Evolutionary conservation across 179 eudicot species (phyloP).

Genomic region (Gypsophila paniculata): DNA sequence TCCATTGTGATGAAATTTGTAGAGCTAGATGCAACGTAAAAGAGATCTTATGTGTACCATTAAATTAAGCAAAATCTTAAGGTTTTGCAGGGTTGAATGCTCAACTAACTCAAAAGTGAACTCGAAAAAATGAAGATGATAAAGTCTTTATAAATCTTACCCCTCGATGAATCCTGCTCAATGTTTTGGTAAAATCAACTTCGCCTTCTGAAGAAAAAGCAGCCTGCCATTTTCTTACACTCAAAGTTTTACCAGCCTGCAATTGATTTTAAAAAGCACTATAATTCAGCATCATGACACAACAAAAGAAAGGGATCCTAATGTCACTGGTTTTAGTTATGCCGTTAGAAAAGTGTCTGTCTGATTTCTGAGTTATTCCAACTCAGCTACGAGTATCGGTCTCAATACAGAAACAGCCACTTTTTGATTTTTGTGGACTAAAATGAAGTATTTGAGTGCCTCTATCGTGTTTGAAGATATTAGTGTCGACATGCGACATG

Average conservation of each 20-base stretch:
- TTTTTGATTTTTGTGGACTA: too few relatives aligned
- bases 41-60: too few relatives aligned
- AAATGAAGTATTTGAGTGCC: too few relatives aligned
- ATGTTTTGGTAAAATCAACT: conserved; percentile 85
- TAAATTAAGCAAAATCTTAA: too few relatives aligned
- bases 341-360: too few relatives aligned
- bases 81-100: not conserved
- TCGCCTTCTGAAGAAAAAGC: conserved; percentile 79
- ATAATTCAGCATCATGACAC: conserved; percentile 9
- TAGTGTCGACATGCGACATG: too few relatives aligned
- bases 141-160: conserved; percentile 42
- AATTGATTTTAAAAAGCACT: not conserved
- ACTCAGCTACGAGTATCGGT: too few relatives aligned
- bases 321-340: not conserved
- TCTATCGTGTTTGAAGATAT: too few relatives aligned
- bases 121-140: not conserved
- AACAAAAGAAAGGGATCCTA: conserved; percentile 6
- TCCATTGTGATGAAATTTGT: too few relatives aligned
- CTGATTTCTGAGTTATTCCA: too few relatives aligned
- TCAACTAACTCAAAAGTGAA: not conserved
- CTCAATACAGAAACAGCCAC: too few relatives aligned
- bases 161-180: conserved; percentile 84
- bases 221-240: conserved; percentile 86
- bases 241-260: conserved; percentile 88
- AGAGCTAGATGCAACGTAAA: too few relatives aligned